Evolutionary conservation across 768 basidiomycete species (phyloP).

Genomic region (Multifurca ochricompacta): DNA sequence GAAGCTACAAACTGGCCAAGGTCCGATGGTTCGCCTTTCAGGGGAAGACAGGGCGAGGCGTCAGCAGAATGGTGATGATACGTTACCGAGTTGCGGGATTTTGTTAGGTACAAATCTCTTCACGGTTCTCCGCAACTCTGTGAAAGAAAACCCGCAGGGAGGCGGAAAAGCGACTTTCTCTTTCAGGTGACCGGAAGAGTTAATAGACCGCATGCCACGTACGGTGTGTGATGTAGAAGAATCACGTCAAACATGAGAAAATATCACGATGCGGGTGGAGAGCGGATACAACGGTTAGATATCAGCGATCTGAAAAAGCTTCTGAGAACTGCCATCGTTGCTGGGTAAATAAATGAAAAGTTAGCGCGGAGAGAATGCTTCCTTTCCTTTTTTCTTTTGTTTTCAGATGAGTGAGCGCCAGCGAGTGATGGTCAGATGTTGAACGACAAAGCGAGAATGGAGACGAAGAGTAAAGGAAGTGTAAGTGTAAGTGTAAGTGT

Average conservation of each 20-base stretch:
- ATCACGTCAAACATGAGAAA: conserved; percentile 7
- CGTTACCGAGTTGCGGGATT: conserved; percentile 3
- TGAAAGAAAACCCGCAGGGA: background rate
- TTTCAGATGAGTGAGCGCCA: background rate
- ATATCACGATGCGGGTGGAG: conserved; percentile 11
- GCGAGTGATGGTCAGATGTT: background rate
- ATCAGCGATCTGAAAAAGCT: background rate
- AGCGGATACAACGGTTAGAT: conserved; percentile 1
- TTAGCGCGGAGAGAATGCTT: background rate
- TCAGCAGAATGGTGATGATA: background rate
- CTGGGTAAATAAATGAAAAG: background rate
- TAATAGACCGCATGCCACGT: background rate
- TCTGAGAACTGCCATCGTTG: background rate
- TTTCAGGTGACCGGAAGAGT: conserved; percentile 1
- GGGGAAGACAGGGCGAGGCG: conserved; percentile 2
- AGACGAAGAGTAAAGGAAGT: no score
- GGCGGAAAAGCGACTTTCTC: background rate
- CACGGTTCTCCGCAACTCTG: background rate
- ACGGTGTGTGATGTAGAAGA: conserved; percentile 17
- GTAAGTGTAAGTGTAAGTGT: no score
- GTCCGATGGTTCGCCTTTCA: conserved; percentile 1
- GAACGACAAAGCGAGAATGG: no score
- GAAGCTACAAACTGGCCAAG: background rate
- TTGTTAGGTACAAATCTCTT: background rate
- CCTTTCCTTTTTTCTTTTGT: no score